A percentile compares a stretch with the other conserved stretches of the same genome.
Evolutionary conservation across 371 early-diverging fungal genomes (phyloP).

Genomic region (Mortierella sp.): DNA sequence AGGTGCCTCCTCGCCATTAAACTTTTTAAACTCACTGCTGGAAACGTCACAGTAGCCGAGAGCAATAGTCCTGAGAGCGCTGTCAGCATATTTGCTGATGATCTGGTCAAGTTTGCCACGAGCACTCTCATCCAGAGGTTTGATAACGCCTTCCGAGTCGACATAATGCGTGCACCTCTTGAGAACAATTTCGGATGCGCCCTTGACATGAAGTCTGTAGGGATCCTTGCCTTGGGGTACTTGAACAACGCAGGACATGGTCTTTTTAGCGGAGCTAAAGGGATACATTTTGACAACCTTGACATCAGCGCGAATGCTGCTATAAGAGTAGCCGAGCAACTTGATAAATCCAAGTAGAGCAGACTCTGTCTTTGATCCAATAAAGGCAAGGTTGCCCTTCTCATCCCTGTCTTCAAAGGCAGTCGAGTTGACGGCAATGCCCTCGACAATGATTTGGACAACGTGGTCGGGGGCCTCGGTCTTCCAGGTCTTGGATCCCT

Average conservation of each 20-base stretch:
- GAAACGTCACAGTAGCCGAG: constrained; percentile 79
- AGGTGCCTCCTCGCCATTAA: constrained; percentile 66
- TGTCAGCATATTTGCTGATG: constrained; percentile 82
- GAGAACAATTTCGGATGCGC: constrained; percentile 89
- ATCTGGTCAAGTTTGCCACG: constrained; percentile 59
- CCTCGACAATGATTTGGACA: constrained; percentile 62
- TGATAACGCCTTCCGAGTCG: constrained; percentile 61
- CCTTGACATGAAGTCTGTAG: constrained; percentile 78
- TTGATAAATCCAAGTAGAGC: constrained; percentile 86
- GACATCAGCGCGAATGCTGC: constrained; percentile 65
- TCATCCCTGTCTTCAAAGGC: constrained; percentile 89
- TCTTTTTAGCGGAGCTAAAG: constrained; percentile 85
- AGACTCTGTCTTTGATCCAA: constrained; percentile 95
- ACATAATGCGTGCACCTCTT: constrained; percentile 68
- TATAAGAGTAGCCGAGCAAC: constrained; percentile 70
- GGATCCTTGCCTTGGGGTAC: constrained; percentile 52
- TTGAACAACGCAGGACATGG: constrained; percentile 77
- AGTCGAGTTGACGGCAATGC: constrained; percentile 87
- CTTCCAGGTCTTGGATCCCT: constrained; percentile 59
- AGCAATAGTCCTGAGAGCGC: constrained; percentile 91
- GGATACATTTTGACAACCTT: constrained; percentile 73
- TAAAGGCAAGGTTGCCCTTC: constrained; percentile 73
- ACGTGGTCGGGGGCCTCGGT: constrained; percentile 48
- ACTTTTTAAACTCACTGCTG: constrained; percentile 51
- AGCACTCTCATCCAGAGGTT: constrained; percentile 62